Evolutionary conservation across 2,329 filamentous ascomycete genomes (phyloP).

Genomic region (Xylaria multiplex): DNA sequence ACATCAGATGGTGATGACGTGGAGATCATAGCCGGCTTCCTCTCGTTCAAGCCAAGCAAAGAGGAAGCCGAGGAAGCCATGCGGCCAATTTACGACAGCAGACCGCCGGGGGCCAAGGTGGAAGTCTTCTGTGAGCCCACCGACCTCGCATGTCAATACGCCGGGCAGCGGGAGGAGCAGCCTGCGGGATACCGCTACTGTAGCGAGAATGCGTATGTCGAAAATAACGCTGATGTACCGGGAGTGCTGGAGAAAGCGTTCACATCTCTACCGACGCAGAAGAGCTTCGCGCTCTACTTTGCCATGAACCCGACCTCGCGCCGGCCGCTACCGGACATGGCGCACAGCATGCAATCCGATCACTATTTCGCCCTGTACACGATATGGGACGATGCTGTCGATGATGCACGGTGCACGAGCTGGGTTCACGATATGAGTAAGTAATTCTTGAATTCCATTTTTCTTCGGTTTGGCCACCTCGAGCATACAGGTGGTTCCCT

Average conservation of each 20-base stretch:
- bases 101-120: constrained; percentile 51
- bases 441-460: neutral
- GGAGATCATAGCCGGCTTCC: constrained; percentile 52
- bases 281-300: constrained; percentile 61
- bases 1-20: constrained; percentile 46
- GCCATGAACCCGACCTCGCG: constrained; percentile 60
- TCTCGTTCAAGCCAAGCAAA: constrained; percentile 54
- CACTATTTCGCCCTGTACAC: constrained; percentile 66
- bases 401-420: constrained; percentile 55
- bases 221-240: constrained; percentile 58
- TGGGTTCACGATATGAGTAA: constrained; percentile 56
- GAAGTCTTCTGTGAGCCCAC: constrained; percentile 55
- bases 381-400: constrained; percentile 58
- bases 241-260: constrained; percentile 58
- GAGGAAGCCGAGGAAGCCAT: constrained; percentile 52
- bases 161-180: constrained; percentile 57
- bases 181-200: constrained; percentile 60
- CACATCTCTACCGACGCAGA: constrained; percentile 57
- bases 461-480: neutral
- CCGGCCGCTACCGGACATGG: constrained; percentile 60
- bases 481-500: neutral
- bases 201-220: constrained; percentile 62
- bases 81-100: constrained; percentile 50
- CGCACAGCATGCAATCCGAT: constrained; percentile 63
- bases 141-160: constrained; percentile 54